A percentile compares a stretch with the other conserved stretches of the same genome.
These are phyloP conservation scores for Tetracentron sinense DNA, from an alignment of 164 flowering plant genomes.

Conservation along the genomic window DNA sequence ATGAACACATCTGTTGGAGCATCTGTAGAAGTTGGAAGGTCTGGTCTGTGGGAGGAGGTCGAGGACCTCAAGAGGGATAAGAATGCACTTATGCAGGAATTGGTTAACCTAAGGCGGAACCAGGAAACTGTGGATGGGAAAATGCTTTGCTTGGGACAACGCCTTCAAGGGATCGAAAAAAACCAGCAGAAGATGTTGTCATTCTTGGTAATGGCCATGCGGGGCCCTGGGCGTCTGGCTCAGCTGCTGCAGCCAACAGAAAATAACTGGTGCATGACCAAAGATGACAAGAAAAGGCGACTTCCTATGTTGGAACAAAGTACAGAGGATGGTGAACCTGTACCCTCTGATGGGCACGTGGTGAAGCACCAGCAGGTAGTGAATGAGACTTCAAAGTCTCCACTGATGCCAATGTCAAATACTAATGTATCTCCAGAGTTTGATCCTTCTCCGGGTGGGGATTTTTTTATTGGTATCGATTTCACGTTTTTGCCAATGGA, in stretches of 20 bases:
- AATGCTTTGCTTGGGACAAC: conserved; percentile 40
- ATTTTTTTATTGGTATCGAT: conserved; percentile 43
- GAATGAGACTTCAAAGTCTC: conserved; percentile 25
- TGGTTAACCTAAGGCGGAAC: conserved; percentile 50
- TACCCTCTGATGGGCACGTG: conserved; percentile 36
- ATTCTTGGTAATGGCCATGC: conserved; percentile 76
- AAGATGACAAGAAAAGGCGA: conserved; percentile 30
- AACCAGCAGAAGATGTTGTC: conserved; percentile 83
- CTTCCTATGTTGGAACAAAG: conserved; percentile 33
- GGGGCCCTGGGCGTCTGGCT: conserved; percentile 53
- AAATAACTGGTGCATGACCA: conserved; percentile 50
- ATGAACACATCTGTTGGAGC: conserved; percentile 21
- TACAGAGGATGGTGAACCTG: conserved; percentile 28
- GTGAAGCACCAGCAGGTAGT: conserved; percentile 48
- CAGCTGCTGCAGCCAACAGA: conserved; percentile 70
- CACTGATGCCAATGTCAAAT: conserved; percentile 14
- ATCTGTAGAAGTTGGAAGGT: conserved; percentile 25
- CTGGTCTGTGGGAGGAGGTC: conserved; percentile 48
- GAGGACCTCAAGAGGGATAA: conserved; percentile 63
- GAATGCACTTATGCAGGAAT: conserved; percentile 57
- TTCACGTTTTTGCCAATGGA: conserved; percentile 40
- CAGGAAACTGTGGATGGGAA: conserved; percentile 50
- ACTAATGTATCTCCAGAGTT: conserved; percentile 25
- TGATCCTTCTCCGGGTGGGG: conserved; percentile 38
- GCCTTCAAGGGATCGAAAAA: conserved; percentile 68